These are phyloP conservation scores for Alternaria panax DNA, from an alignment of 2,329 filamentous ascomycete species.

Conservation along the genomic window DNA sequence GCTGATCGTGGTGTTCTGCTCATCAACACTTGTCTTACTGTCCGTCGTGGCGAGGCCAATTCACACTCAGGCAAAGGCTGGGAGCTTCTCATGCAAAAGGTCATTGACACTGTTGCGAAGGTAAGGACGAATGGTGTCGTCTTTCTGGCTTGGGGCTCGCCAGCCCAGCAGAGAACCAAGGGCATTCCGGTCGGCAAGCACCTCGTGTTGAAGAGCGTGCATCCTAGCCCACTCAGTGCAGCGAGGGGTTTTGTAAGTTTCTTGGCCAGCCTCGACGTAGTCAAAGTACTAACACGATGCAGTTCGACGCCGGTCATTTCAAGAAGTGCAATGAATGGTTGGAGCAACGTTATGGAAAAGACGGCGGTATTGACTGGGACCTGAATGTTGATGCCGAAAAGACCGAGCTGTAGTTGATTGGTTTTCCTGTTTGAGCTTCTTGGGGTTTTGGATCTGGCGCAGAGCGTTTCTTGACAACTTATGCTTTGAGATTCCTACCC, in stretches of 20 bases:
- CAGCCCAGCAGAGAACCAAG: conserved; percentile 79
- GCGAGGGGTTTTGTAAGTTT: conserved; percentile 73
- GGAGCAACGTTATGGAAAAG: conserved; percentile 76
- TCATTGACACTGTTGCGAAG: conserved; percentile 85
- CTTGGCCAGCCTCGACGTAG: not conserved
- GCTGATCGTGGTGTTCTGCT: conserved; percentile 90
- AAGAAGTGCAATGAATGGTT: conserved; percentile 87
- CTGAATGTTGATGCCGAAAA: conserved; percentile 57
- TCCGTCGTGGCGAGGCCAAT: conserved; percentile 86
- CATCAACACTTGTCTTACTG: conserved; percentile 93
- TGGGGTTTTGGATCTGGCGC: not conserved
- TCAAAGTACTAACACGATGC: conserved; percentile 44
- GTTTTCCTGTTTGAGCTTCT: not conserved
- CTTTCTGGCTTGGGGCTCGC: conserved; percentile 91
- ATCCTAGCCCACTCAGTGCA: conserved; percentile 93
- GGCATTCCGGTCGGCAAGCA: conserved; percentile 78
- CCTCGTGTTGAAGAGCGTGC: conserved; percentile 83
- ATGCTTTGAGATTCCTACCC: not conserved
- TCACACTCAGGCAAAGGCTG: conserved; percentile 86
- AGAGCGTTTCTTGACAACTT: not conserved
- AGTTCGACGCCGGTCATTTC: conserved; percentile 83
- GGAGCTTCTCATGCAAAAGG: conserved; percentile 90
- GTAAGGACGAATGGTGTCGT: conserved; percentile 83
- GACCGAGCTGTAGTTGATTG: not conserved
- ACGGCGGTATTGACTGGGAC: conserved; percentile 86